A percentile compares a stretch with the other conserved stretches of the same genome.
Evolutionary conservation across 495 filamentous ascomycete genomes (phyloP).

Genomic region (Annulohypoxylon nitens): DNA sequence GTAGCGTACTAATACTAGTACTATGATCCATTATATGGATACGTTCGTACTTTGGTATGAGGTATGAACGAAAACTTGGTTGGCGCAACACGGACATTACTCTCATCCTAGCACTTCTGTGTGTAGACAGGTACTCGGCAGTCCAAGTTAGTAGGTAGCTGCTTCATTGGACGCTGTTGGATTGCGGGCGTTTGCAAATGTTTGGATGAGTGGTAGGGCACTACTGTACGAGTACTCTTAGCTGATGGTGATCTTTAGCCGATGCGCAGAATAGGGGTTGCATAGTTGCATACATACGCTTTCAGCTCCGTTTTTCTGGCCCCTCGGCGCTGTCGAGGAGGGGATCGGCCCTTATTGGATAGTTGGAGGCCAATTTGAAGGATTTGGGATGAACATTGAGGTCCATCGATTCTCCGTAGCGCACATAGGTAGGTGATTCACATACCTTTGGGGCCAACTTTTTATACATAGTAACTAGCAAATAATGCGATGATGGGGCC

Average conservation of each 20-base stretch:
- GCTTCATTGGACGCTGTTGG: neutral
- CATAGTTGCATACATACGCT: constrained; percentile 33
- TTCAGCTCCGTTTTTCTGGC: constrained; percentile 28
- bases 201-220: constrained; percentile 11
- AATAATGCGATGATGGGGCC: neutral
- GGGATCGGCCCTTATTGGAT: constrained; percentile 22
- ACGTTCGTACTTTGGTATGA: constrained; percentile 5
- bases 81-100: constrained; percentile 4
- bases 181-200: neutral
- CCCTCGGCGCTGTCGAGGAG: constrained; percentile 18
- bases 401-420: constrained; percentile 16
- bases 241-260: constrained; percentile 33
- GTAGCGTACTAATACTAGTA: neutral
- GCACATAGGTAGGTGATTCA: neutral
- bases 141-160: neutral
- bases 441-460: neutral
- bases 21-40: neutral
- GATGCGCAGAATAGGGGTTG: constrained; percentile 42
- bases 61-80: constrained; percentile 13
- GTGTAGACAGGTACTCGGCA: neutral
- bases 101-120: constrained; percentile 1
- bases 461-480: neutral
- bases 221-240: constrained; percentile 22
- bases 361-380: constrained; percentile 20
- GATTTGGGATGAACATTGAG: constrained; percentile 17